Percentiles rank a stretch among this genome's conserved stretches.
phyloP scores from a whole-genome alignment of 495 filamentous ascomycete genomes.

The Filosporella fistucella region DNA sequence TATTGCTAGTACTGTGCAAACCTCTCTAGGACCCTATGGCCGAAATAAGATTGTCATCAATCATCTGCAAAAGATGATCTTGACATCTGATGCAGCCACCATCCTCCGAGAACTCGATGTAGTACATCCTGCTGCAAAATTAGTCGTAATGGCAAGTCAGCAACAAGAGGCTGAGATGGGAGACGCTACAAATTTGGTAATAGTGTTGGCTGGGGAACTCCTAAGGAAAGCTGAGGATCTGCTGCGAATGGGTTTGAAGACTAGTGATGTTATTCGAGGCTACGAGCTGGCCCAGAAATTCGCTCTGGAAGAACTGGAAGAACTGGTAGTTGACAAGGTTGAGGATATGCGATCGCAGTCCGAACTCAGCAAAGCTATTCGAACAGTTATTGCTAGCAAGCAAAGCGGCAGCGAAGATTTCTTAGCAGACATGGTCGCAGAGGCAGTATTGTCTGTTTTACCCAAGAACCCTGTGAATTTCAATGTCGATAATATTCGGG shows the following conservation, averaged over 20 bases:
- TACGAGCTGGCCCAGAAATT: slow-evolving; percentile 92
- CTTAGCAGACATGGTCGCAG: slow-evolving; percentile 80
- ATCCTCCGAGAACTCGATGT: slow-evolving; percentile 97
- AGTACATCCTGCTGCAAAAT: slow-evolving; percentile 95
- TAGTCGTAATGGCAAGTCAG: slow-evolving; percentile 98
- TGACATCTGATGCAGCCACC: slow-evolving; percentile 96
- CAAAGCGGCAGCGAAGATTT: slow-evolving; percentile 89
- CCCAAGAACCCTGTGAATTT: slow-evolving; percentile 98
- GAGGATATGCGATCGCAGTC: slow-evolving; percentile 70
- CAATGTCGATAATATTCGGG: slow-evolving; percentile 98
- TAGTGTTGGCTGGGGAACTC: slow-evolving; percentile 91
- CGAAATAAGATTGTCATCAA: slow-evolving; percentile 99
- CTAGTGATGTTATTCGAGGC: slow-evolving; percentile 89
- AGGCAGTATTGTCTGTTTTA: slow-evolving; percentile 89
- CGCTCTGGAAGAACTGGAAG: slow-evolving; percentile 79
- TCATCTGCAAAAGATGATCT: slow-evolving; percentile 98
- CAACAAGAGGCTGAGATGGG: slow-evolving; percentile 99
- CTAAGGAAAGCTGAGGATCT: slow-evolving; percentile 97
- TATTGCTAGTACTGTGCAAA: slow-evolving; percentile 93
- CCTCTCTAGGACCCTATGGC: slow-evolving; percentile 93
- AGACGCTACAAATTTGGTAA: slow-evolving; percentile 96
- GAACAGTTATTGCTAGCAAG: slow-evolving; percentile 94
- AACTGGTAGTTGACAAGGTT: slow-evolving; percentile 87
- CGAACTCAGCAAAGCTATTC: slow-evolving; percentile 91
- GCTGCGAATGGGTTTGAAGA: slow-evolving; percentile 91